phyloP scores from a whole-genome alignment of 2,329 filamentous ascomycete genomes.

The Rosellinia necatrix region DNA sequence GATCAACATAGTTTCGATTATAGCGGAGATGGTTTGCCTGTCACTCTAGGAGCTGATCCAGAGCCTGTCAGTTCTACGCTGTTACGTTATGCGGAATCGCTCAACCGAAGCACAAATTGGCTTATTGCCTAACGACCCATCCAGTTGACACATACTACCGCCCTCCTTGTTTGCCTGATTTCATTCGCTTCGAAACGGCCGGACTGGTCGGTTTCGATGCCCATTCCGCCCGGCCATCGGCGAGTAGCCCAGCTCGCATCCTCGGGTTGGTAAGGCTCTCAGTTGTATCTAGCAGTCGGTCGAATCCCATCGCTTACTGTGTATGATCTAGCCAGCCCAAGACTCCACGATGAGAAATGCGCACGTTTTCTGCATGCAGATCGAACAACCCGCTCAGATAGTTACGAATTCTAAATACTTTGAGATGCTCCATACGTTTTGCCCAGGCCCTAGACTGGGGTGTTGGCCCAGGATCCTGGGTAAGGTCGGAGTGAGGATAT shows the following conservation, averaged over 20 bases:
- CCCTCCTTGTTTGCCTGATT: background rate
- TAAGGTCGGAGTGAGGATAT: slow-evolving; percentile 1
- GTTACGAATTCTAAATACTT: background rate
- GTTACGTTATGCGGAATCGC: background rate
- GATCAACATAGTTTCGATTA: background rate
- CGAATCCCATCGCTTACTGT: slow-evolving; percentile 3
- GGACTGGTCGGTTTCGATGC: background rate
- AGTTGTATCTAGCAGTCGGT: background rate
- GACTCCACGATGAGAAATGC: background rate
- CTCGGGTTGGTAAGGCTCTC: background rate
- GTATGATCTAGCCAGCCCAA: background rate
- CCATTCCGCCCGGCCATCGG: background rate
- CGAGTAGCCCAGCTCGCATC: background rate
- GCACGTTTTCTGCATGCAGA: background rate
- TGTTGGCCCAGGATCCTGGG: background rate
- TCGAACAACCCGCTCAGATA: background rate
- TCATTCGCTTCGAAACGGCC: background rate
- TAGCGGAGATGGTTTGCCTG: background rate
- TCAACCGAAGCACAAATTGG: too few species aligned
- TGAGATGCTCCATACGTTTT: background rate
- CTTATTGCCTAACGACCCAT: too few species aligned
- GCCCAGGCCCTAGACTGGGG: background rate
- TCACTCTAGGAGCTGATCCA: background rate
- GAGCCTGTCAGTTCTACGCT: too few species aligned
- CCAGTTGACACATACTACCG: background rate